Conservation (phyloP, 2,329 filamentous ascomycete species). For the Gyromitra esculenta region DNA sequence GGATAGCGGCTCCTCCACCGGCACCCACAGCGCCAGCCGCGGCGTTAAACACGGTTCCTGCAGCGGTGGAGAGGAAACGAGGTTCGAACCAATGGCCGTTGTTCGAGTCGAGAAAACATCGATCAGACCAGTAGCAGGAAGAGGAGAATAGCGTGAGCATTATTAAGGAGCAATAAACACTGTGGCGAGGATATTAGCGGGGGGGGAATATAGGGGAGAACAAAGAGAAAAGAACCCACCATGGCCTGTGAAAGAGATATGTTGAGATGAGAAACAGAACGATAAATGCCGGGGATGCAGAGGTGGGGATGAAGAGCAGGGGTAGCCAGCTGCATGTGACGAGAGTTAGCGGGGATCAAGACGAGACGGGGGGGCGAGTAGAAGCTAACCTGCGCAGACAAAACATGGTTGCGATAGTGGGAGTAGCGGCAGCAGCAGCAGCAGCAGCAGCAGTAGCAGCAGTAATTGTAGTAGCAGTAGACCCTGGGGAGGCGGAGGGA, state of each 20-base stretch:
- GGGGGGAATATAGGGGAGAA: not conserved
- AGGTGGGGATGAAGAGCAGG: constrained; percentile 86
- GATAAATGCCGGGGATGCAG: constrained; percentile 84
- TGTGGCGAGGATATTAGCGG: constrained; percentile 28
- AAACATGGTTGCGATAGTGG: constrained; percentile 66
- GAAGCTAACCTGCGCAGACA: constrained; percentile 71
- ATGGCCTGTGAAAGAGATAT: constrained; percentile 95
- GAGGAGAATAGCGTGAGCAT: constrained; percentile 94
- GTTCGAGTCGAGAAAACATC: constrained; percentile 90
- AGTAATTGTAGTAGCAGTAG: too few relatives aligned
- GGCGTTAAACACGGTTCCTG: constrained; percentile 62
- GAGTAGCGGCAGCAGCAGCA: too few relatives aligned
- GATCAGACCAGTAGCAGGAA: constrained; percentile 87
- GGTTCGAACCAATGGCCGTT: constrained; percentile 90
- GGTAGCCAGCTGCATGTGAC: constrained; percentile 75
- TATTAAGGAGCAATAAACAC: constrained; percentile 93
- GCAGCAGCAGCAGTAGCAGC: too few relatives aligned
- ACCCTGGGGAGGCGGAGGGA: not conserved
- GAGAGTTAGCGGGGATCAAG: constrained; percentile 45
- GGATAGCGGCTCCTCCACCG: constrained; percentile 70
- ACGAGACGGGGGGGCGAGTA: constrained; percentile 31
- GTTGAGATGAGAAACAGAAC: constrained; percentile 90
- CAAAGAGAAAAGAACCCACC: constrained; percentile 60
- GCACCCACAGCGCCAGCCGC: constrained; percentile 67
- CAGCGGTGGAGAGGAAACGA: constrained; percentile 64